Base-by-base conservation (phyloP, 2,329 filamentous ascomycete species). In the Xylariaceae sp. region DNA sequence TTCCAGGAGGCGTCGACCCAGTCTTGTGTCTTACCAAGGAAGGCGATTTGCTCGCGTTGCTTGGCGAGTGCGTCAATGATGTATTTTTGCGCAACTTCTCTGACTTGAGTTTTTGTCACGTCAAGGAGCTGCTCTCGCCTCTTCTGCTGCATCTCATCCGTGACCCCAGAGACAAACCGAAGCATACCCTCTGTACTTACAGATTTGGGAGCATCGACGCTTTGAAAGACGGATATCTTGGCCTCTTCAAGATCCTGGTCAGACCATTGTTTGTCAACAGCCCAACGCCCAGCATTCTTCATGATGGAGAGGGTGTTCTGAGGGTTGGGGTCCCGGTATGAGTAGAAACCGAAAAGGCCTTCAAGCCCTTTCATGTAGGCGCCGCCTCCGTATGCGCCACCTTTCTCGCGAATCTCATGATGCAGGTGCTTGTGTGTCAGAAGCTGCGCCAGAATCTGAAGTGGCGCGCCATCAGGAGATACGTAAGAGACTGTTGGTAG, bases 381-480 rank as follows among this genome's bases (percentile, higher is more conserved):
- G 11, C 92, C 92, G 18, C 91, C 94, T 37, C 94, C 94, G 64
- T 99, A 99, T 0, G 94, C 94, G 30, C 94, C 94, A 26, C 94
- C 94, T 74, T 97, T 97, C 70, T 99, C 94, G 50, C 94, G 89
- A 61, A 99, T 97, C 73, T 97, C 94, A 63, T 96, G 93, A 70
- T 99, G 94, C 23, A 99, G 80, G 68, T 97, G 90, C 73, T 96
- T 97, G 76, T 99, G 93, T 0, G 93, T 97, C 26, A 99, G 82
- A 15, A 99, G 84, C 70, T 97, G 91, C 10, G 92, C 86, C 18
- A 99, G 84, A 33, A 97, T 88, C 65, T 93, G 91, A 13, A 97
- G 84, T 0, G 92, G 83, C 1, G 94, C 91, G 33, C 89, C 86
- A 46, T 88, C 81, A 0, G 85, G 72, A 36, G 89, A 84, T 3